Conservation (phyloP, 2,329 filamentous ascomycete species). For the Colletotrichum sp. region DNA sequence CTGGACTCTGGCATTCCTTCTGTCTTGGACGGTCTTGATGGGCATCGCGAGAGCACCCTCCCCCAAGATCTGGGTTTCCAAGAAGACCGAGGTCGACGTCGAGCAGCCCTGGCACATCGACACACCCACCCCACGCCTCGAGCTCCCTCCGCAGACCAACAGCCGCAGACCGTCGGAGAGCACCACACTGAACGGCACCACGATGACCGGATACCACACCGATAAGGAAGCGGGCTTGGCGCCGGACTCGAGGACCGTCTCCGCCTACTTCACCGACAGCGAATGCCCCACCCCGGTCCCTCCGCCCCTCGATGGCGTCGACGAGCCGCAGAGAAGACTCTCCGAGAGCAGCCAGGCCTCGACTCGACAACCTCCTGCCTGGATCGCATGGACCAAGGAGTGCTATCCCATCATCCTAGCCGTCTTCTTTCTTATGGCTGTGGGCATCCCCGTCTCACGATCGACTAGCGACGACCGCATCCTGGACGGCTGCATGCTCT, state of each 20-base stretch:
- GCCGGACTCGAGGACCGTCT: constrained; percentile 4
- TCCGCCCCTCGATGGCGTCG: background rate
- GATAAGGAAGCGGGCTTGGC: constrained; percentile 15
- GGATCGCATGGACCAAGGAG: background rate
- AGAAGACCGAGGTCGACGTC: background rate
- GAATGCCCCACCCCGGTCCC: background rate
- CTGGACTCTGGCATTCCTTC: constrained; percentile 35
- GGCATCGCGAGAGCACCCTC: background rate
- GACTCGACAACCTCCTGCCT: background rate
- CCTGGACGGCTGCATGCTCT: constrained; percentile 52
- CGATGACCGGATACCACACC: constrained; percentile 6
- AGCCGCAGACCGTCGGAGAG: constrained; percentile 6
- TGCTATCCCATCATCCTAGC: constrained; percentile 34
- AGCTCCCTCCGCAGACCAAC: background rate
- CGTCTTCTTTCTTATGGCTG: constrained; percentile 34
- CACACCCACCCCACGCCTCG: background rate
- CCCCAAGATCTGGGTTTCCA: background rate
- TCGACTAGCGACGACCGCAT: constrained; percentile 36
- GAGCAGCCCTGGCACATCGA: background rate
- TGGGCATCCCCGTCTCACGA: constrained; percentile 48
- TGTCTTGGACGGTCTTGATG: constrained; percentile 17
- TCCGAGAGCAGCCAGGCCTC: background rate
- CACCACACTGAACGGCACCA: constrained; percentile 6
- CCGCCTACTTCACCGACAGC: constrained; percentile 15
- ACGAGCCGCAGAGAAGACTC: background rate